Conservation (phyloP, 2,329 filamentous ascomycete species). For the Plenodomus lindquistii region DNA sequence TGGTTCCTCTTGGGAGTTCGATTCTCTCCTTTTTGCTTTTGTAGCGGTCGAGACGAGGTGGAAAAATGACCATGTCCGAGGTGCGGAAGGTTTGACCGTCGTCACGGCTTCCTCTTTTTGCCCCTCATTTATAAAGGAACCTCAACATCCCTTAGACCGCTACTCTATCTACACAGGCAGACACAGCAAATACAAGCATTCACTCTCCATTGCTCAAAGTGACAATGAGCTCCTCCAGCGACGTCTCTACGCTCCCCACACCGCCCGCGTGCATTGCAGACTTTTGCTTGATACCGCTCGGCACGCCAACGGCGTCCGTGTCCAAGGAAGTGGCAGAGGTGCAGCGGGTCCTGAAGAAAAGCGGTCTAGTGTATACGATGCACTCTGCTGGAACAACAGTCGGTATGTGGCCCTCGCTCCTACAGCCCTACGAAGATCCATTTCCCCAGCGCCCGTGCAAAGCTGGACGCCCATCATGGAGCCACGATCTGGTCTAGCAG, state of each 20-base stretch:
- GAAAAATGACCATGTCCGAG: too few species aligned
- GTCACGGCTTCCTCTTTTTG: too few species aligned
- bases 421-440: neutral
- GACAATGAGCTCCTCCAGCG: conserved; percentile 23
- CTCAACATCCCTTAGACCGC: too few species aligned
- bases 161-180: too few species aligned
- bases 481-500: conserved; percentile 1
- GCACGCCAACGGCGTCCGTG: conserved; percentile 55
- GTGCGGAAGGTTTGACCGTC: too few species aligned
- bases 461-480: conserved; percentile 4
- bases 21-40: too few species aligned
- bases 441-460: conserved; percentile 9
- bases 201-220: too few species aligned
- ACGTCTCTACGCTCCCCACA: conserved; percentile 50
- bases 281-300: conserved; percentile 87
- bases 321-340: conserved; percentile 79
- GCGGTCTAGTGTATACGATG: conserved; percentile 82
- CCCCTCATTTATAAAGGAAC: too few species aligned
- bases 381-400: conserved; percentile 93
- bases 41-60: too few species aligned
- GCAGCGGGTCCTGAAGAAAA: conserved; percentile 79
- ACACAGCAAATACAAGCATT: too few species aligned
- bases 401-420: conserved; percentile 55
- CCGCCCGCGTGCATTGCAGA: conserved; percentile 81
- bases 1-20: too few species aligned